Percentiles rank a stretch among this genome's conserved stretches.
phyloP scores from a whole-genome alignment of 805 yeast species.

The Candida coquimbonensis region DNA sequence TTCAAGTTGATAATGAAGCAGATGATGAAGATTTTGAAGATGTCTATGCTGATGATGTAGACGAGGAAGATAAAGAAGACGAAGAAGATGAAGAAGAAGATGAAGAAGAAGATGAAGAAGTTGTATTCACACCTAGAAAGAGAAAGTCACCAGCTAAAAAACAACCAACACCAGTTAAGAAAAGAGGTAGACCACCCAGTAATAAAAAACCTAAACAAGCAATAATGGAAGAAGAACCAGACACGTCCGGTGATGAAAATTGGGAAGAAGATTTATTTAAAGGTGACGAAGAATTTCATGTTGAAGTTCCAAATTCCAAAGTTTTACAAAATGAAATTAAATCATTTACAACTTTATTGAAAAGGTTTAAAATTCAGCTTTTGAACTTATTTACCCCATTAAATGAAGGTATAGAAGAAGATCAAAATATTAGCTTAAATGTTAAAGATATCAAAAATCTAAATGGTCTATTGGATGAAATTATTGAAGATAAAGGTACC shows the following conservation, averaged over 20 bases:
- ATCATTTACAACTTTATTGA: conserved; percentile 16
- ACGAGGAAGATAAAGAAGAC: conserved; percentile 21
- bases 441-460: conserved; percentile 12
- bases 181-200: not conserved
- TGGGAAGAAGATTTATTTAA: conserved; percentile 18
- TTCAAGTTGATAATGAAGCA: conserved; percentile 24
- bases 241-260: conserved; percentile 21
- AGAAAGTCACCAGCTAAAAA: conserved; percentile 12
- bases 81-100: conserved; percentile 22
- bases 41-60: conserved; percentile 24
- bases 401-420: not conserved
- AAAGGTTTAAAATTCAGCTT: conserved; percentile 25
- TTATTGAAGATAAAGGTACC: conserved; percentile 17
- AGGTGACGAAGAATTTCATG: conserved; percentile 14
- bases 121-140: conserved; percentile 8
- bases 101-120: conserved; percentile 15
- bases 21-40: conserved; percentile 26
- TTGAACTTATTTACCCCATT: conserved; percentile 12
- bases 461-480: conserved; percentile 18
- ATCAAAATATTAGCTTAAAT: conserved; percentile 10
- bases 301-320: conserved; percentile 13
- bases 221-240: conserved; percentile 11
- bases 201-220: no score
- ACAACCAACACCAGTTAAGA: conserved; percentile 6
- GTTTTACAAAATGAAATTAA: conserved; percentile 10